These are phyloP conservation scores for Aureobasidium zeae DNA, from an alignment of 2,329 filamentous ascomycete species.

Conservation along the genomic window DNA sequence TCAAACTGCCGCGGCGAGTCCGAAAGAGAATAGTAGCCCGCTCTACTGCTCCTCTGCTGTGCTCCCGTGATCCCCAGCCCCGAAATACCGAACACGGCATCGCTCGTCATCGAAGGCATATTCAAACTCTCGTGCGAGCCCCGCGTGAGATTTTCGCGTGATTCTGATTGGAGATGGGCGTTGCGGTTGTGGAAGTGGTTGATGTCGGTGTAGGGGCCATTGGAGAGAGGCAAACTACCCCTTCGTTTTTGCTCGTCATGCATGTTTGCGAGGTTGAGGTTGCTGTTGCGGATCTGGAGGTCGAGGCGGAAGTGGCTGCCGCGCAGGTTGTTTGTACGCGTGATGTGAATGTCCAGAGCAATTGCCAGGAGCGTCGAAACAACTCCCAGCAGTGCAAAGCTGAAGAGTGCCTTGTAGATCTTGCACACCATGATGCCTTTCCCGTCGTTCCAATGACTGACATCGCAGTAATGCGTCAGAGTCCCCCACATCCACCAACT, in stretches of 20 bases:
- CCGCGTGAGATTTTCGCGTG: conserved; percentile 15
- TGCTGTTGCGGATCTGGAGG: conserved; percentile 18
- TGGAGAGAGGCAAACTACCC: too few relatives aligned
- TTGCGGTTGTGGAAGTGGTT: conserved; percentile 23
- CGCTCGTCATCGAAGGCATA: conserved; percentile 19
- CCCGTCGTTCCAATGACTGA: conserved; percentile 44
- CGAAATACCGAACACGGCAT: conserved; percentile 28
- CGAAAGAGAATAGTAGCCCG: conserved; percentile 32
- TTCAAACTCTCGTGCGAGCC: conserved; percentile 5
- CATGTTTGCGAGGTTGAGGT: conserved; percentile 8
- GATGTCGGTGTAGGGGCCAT: conserved; percentile 24
- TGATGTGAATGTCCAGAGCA: conserved; percentile 43
- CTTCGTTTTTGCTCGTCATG: too few relatives aligned
- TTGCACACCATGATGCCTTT: conserved; percentile 48
- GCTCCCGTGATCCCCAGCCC: conserved; percentile 20
- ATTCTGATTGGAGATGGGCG: conserved; percentile 15
- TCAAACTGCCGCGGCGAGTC: conserved; percentile 36
- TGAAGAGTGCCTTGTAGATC: conserved; percentile 52
- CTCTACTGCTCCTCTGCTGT: conserved; percentile 10
- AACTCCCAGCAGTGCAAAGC: conserved; percentile 43
- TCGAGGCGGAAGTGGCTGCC: conserved; percentile 43
- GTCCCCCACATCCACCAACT: conserved; percentile 47
- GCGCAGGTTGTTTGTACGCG: conserved; percentile 34
- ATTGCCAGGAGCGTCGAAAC: conserved; percentile 40
- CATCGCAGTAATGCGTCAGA: conserved; percentile 42